Evolutionary conservation across 1,284 basidiomycete species (phyloP), one percentile per base, ranked within the genome.

Genomic region (Pseudozyma tsukubaensis): DNA sequence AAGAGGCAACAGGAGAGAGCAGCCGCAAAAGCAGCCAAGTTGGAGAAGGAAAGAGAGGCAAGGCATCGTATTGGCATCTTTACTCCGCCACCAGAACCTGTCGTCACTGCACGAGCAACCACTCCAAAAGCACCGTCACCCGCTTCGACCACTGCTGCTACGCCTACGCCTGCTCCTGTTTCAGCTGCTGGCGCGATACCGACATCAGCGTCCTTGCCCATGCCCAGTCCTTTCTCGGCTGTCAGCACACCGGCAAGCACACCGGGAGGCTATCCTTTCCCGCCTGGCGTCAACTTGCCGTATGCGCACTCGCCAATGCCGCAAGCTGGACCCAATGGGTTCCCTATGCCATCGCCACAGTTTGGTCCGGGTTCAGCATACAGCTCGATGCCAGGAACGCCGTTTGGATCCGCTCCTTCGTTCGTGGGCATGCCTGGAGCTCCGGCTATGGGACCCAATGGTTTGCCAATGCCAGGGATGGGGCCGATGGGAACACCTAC

Each of bases 1-100:
- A 76, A 71, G 43, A 60, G 73, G 21, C 73, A 76, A 21, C 63
- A 66, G 40, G 73, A 76, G 49, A 52, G 68, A 45, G 64, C 64
- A 8, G 73, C 69, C 4, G 69, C 68, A 19, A 65, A 67, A 40
- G 69, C 69, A 1, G 73, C 73, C 44, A 70, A 61, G 59, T 37
- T 67, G 24, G 72, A 75, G 34, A 70, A 70, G 54, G 72, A 75
- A 50, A 43, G 71, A 10, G 71, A 73, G 47, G 57, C 56, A 19
- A 47, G 63, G 11, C 64, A 66, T 43, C 56, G 67, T 21, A 21
- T 74, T 7, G 71, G 71, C 39, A 73, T 73, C 61, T 64, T 62
- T 21, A 69, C 59, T 21, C 72, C 66, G 9, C 61, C 62, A 24
- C 58, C 65, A 40, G 58, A 62, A 24, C 54, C 62, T n/a, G 12